Percentiles rank a stretch among this genome's conserved stretches.
Conservation (phyloP, 2,329 filamentous ascomycete species). For the Ophioceras dolichostomum region DNA sequence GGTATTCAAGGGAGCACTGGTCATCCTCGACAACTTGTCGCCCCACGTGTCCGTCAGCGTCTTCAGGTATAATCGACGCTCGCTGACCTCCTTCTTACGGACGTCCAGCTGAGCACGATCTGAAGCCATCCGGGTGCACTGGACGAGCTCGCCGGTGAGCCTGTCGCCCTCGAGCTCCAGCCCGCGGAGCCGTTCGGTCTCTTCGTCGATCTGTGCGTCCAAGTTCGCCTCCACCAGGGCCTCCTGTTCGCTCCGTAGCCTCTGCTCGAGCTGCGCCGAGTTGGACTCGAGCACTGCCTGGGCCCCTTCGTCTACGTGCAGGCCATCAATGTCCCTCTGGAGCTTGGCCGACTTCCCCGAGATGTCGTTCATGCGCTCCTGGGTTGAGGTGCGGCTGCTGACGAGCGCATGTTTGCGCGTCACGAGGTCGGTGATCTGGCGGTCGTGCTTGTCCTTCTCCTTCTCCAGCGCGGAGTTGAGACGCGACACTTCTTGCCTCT, state of each 20-base stretch:
- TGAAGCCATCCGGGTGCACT: conserved; percentile 68
- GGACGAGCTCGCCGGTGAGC: conserved; percentile 68
- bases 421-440: conserved; percentile 65
- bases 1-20: conserved; percentile 57
- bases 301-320: conserved; percentile 76
- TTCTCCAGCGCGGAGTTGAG: conserved; percentile 48
- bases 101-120: conserved; percentile 78
- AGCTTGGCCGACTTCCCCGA: conserved; percentile 56
- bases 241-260: conserved; percentile 49
- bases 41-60: conserved; percentile 67
- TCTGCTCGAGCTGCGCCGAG: conserved; percentile 54
- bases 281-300: conserved; percentile 67
- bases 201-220: conserved; percentile 57
- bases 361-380: conserved; percentile 59
- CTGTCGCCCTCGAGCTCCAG: conserved; percentile 62
- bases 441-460: conserved; percentile 59
- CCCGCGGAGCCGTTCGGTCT: conserved; percentile 51
- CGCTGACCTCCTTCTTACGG: conserved; percentile 66
- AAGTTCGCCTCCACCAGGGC: conserved; percentile 52
- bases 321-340: conserved; percentile 56
- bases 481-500: conserved; percentile 52
- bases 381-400: conserved; percentile 63
- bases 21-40: conserved; percentile 50
- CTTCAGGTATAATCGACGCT: conserved; percentile 61
- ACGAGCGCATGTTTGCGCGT: conserved; percentile 59